Evolutionary conservation across 371 early-diverging fungal species (phyloP), one percentile per base, ranked within the genome.

Genomic region (Mortierella sp.): DNA sequence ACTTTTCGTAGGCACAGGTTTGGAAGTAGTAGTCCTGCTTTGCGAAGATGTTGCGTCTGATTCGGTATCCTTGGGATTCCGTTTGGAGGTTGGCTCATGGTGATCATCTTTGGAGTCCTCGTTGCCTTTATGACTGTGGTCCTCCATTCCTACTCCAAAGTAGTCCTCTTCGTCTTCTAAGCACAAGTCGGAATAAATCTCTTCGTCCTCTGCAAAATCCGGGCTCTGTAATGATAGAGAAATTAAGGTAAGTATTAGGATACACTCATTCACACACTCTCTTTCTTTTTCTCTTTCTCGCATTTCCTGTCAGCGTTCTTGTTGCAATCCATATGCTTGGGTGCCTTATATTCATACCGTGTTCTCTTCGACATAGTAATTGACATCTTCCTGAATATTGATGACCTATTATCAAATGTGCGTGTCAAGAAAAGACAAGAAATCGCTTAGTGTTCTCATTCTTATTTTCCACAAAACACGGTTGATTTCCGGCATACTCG

Each of bases 141-240:
- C 91, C 19, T 89, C 89, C 46, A 85, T 85, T 51, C 83, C 76
- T 44, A 92, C 85, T 25, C 85, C 86, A 83, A 85, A 93, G 7
- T 91, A 82, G 67, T 94, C 94, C 30, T 95, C 94, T 59, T 93
- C 96, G 62, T 96, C 96, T 62, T 94, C 95, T 58, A 98, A 85
- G 76, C 94, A 90, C 70, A 98, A 81, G 30, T 96, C 96, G 64
- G 98, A 96, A 82, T 98, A 98, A 23, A 98, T 88, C 57, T 84
- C 89, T 68, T 97, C 97, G 70, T 97, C 93, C 71, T 98, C 98
- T 51, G 89, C 92, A 83, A 95, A 97, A 70, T 95, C 95, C 23
- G 92, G 92, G 18, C 96, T 95, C 82, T 87, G 53, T 11, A 21
- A 56, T 18, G 7, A 57, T 43, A 14, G 19, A 57, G 44, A 9